Evolutionary conservation across 139 green algal species (phyloP).

Genomic region (Micractinium conductrix): DNA sequence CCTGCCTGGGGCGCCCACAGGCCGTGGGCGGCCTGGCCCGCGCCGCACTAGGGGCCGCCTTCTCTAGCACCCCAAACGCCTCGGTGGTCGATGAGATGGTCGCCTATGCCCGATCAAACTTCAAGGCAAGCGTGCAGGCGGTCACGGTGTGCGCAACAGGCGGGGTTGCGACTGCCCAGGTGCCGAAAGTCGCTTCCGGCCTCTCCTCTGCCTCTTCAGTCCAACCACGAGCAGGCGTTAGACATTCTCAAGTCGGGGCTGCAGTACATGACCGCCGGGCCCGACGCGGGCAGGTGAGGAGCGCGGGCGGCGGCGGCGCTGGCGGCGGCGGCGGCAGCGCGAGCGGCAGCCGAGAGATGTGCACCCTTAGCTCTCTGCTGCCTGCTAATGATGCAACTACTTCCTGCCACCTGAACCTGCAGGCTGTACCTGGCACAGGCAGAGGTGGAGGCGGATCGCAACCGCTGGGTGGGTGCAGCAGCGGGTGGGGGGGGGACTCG

Average conservation of each 20-base stretch:
- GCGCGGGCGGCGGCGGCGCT: neutral
- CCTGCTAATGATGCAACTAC: too few relatives aligned
- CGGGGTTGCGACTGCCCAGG: too few relatives aligned
- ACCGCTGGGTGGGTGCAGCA: slow-evolving; percentile 60
- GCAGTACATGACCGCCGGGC: slow-evolving; percentile 16
- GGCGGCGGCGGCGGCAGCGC: neutral
- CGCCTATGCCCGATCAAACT: slow-evolving; percentile 45
- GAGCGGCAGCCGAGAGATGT: too few relatives aligned
- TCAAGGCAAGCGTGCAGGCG: slow-evolving; percentile 46
- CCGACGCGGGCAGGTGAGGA: slow-evolving; percentile 25
- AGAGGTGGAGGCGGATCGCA: slow-evolving; percentile 44
- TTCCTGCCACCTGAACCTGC: too few relatives aligned
- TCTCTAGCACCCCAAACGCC: too few relatives aligned
- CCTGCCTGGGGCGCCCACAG: too few relatives aligned
- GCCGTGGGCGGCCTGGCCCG: too few relatives aligned
- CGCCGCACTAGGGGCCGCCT: too few relatives aligned
- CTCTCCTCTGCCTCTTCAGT: slow-evolving; percentile 26
- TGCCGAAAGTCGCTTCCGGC: neutral
- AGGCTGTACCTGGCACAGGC: slow-evolving; percentile 52
- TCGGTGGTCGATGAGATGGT: slow-evolving; percentile 59
- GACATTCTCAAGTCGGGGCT: slow-evolving; percentile 63
- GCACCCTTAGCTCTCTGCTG: too few relatives aligned
- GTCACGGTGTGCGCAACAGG: neutral
- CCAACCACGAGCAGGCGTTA: slow-evolving; percentile 53
- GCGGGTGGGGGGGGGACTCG: too few relatives aligned